Evolutionary conservation across 768 basidiomycete species (phyloP), one percentile per base, ranked within the genome.

Genomic region (Pholiota molesta): DNA sequence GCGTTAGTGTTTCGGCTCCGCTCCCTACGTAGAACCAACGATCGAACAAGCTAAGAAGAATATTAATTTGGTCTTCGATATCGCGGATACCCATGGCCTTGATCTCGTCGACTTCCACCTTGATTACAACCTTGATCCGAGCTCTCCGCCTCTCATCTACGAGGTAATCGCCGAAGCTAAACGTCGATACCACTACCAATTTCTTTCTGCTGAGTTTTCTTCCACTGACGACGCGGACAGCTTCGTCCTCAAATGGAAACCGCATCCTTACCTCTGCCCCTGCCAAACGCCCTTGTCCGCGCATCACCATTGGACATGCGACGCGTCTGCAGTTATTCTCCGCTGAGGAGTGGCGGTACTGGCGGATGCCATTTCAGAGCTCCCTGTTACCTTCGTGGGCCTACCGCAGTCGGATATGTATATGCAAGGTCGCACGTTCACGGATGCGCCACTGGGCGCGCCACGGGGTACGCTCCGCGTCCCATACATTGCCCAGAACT

Each of bases 401-500:
- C 74, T 89, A 23, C 87, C 84, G 14, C 85, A 87, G 66, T 87
- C 81, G 59, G 87, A 90, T 65, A 76, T 88, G 67, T 89, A 89
- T 74, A 88, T 88, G 83, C 85, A 86, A 77, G 87, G 86, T 26
- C 77, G 86, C 55, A 66, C 60, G 19, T 71, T 69, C 11, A 61
- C 69, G 42, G 64, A 73, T 39, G 69, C 71, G 28, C 74, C 77
- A 29, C 71, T 79, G 6, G 80, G 81, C 21, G 72, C 80, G 28
- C 86, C 83, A 51, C 75, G 87, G 65, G 74, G 82, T 57, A 85
- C 87, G 31, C 78, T 89, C 53, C 79, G 84, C 60, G 81, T 85
- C 57, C 81, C 84, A 23, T 72, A 79, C 59, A 74, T 86, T 51
- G 74, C 73, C 62, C 72, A 71, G 62, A 74, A 79, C 55, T 78